Evolutionary conservation across 2,329 filamentous ascomycete species (phyloP).

Genomic region (Didymosphaeria variabile): DNA sequence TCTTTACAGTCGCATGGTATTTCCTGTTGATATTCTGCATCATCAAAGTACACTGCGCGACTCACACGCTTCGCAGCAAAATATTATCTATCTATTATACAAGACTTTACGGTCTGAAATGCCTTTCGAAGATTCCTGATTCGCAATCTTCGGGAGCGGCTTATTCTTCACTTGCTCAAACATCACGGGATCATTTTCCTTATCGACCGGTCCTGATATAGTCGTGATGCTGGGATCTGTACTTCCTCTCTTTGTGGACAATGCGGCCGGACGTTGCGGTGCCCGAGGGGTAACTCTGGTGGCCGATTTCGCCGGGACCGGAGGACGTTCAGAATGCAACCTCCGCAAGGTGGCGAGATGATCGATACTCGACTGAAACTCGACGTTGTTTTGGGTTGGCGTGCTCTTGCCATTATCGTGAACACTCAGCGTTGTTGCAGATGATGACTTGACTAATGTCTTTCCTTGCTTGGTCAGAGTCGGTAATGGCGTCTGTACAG

Average conservation of each 20-base stretch:
- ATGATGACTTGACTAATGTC: not conserved
- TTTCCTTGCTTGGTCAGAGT: not conserved
- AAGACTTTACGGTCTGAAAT: not conserved
- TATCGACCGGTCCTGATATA: not conserved
- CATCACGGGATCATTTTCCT: not conserved
- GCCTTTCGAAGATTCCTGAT: slow-evolving; percentile 19
- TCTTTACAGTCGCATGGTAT: too few relatives aligned
- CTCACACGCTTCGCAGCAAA: too few relatives aligned
- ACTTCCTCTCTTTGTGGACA: not conserved
- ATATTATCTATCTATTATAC: not conserved
- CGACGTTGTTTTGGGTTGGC: not conserved
- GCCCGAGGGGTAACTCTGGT: not conserved
- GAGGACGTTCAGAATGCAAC: not conserved
- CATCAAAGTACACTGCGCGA: too few relatives aligned
- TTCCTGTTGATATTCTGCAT: too few relatives aligned
- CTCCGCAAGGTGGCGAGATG: not conserved
- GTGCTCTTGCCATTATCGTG: not conserved
- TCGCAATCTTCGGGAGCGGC: slow-evolving; percentile 37
- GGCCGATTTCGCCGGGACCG: not conserved
- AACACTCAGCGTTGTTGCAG: not conserved
- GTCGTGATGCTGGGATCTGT: slow-evolving; percentile 11
- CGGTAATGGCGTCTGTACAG: not conserved
- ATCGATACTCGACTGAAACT: not conserved
- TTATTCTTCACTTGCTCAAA: slow-evolving; percentile 35
- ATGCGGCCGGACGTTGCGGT: not conserved